These are phyloP conservation scores for Cystofilobasidium ferigula DNA, from an alignment of 768 basidiomycete species.

Conservation along the genomic window DNA sequence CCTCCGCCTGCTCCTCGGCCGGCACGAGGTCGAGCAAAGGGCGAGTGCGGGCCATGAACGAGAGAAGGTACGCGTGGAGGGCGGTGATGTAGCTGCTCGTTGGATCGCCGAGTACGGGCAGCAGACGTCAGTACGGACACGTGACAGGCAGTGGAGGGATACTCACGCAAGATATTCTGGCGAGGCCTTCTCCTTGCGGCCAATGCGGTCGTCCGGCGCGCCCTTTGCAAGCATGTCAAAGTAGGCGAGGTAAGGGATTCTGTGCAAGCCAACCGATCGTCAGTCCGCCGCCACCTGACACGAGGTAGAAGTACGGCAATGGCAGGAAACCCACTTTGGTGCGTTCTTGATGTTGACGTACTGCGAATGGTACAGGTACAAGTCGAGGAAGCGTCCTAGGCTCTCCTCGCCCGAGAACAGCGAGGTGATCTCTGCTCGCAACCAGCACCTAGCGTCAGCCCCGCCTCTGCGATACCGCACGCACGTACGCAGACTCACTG, in stretches of 20 bases:
- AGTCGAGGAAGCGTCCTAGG: slow-evolving; percentile 87
- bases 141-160: neutral
- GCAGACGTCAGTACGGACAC: neutral
- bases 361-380: slow-evolving; percentile 74
- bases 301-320: neutral
- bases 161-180: slow-evolving; percentile 32
- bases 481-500: slow-evolving; percentile 55
- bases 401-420: slow-evolving; percentile 93
- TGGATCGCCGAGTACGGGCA: no score
- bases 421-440: slow-evolving; percentile 36
- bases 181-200: slow-evolving; percentile 34
- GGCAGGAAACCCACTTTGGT: slow-evolving; percentile 34
- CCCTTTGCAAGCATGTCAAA: slow-evolving; percentile 69
- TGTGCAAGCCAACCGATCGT: no score
- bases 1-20: slow-evolving; percentile 53
- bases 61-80: slow-evolving; percentile 71
- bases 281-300: neutral
- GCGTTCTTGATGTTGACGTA: slow-evolving; percentile 84
- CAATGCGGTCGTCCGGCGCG: slow-evolving; percentile 42
- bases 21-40: slow-evolving; percentile 68
- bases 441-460: neutral
- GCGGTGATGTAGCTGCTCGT: slow-evolving; percentile 64
- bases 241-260: slow-evolving; percentile 84
- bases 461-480: neutral
- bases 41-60: slow-evolving; percentile 71